Evolutionary conservation across 2,329 filamentous ascomycete species (phyloP), one percentile per base, ranked within the genome.

Genomic region (Alternaria angustiovoidea): DNA sequence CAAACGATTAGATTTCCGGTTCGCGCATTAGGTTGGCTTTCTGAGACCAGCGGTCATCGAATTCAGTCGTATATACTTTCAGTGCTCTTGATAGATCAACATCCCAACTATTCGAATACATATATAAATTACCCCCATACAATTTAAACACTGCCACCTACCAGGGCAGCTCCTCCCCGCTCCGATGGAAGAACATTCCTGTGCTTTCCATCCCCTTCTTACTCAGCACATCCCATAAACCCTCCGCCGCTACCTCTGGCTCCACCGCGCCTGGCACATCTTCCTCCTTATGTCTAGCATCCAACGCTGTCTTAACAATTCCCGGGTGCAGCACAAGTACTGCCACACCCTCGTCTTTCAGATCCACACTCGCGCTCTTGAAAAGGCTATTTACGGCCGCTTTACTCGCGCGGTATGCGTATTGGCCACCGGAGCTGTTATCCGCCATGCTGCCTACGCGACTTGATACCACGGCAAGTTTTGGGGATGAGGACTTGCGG

Each of bases 1-100:
- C 51, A 78, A 75, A 62, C 61, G 75, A 52, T 63, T 78, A 9
- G 73, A 78, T 5, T 57, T 57, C 18, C 52, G 52, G 11, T 51
- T 22, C n/a, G 30, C 36, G 32, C 48, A 60, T 26, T 39, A 59
- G 34, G 14, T 28, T 0, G 28, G n/a, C 4, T 30, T 7, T n/a
- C 7, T 22, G 22, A 12, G 22, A 22, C 20, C 8, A 22, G 39
- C 1, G 18, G 20, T 42, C 20, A 42, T 42, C 9, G 20, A 6
- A 7, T 6, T 22, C 6, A 14, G 39, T 42, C 12, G 20, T 3
- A 22, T 42, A 42, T 18, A 42, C 18, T 22, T 14, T 0, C 12
- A 18, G 20, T 42, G 18, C 6, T 11, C 4, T 22, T 5, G 39
- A 22, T 22, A 42, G 5, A 22, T 22, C 39, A 20, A 36, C 12